Evolutionary conservation across 345 rosid species (phyloP).

Genomic region (Garcia nutans): DNA sequence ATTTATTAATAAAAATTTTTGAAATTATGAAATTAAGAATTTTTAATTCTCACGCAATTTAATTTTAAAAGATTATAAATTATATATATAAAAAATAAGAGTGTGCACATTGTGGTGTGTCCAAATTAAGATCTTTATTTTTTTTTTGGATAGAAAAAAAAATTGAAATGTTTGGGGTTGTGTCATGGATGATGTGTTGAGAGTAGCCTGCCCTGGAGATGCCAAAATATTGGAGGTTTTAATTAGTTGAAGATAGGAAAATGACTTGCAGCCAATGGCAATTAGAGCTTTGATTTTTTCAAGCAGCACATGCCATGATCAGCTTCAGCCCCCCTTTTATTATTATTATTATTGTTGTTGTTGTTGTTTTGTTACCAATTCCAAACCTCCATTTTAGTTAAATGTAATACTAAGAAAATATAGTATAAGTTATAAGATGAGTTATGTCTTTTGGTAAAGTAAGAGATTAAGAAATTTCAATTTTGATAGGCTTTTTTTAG

Average conservation of each 20-base stretch:
- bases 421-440: too few relatives aligned
- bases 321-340: background rate
- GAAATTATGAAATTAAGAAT: too few relatives aligned
- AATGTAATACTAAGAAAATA: too few relatives aligned
- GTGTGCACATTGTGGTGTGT: background rate
- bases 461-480: too few relatives aligned
- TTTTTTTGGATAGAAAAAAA: too few relatives aligned
- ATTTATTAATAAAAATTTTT: too few relatives aligned
- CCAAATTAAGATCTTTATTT: background rate
- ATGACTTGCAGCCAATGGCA: constrained; percentile 15
- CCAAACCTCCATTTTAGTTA: background rate
- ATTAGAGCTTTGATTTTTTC: background rate
- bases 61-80: too few relatives aligned
- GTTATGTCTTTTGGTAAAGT: too few relatives aligned
- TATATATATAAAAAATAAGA: too few relatives aligned
- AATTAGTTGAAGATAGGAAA: constrained; percentile 8
- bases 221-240: constrained; percentile 14
- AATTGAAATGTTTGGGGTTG: too few relatives aligned
- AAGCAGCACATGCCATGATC: background rate
- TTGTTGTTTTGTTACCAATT: background rate
- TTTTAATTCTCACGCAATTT: too few relatives aligned
- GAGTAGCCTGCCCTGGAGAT: background rate
- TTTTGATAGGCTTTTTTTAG: too few relatives aligned
- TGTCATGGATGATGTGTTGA: background rate
- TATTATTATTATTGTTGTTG: background rate